Percentiles rank a stretch among this genome's conserved stretches.
These are phyloP conservation scores for Arthrobotrys sinensis DNA, from an alignment of 2,329 filamentous ascomycete species.

Conservation along the genomic window DNA sequence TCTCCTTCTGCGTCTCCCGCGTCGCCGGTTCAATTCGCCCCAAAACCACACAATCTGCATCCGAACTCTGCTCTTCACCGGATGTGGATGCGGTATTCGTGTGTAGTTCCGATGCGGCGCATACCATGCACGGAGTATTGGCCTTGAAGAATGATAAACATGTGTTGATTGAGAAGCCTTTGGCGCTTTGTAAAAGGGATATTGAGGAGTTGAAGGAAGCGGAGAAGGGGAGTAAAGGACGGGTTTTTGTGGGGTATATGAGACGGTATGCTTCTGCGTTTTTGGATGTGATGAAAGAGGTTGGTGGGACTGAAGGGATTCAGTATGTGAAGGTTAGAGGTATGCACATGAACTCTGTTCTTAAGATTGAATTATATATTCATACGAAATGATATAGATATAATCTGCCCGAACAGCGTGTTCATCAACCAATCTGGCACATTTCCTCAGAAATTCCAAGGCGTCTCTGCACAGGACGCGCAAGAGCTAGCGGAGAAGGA, in stretches of 20 bases:
- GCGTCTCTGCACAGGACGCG: constrained; percentile 66
- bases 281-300: constrained; percentile 72
- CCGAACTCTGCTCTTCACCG: constrained; percentile 69
- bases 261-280: constrained; percentile 75
- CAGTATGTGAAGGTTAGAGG: constrained; percentile 72
- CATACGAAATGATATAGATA: constrained; percentile 66
- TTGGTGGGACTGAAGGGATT: constrained; percentile 71
- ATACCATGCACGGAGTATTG: constrained; percentile 71
- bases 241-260: constrained; percentile 75
- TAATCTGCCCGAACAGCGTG: constrained; percentile 72
- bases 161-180: constrained; percentile 75
- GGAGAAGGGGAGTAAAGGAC: constrained; percentile 68
- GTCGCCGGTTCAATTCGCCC: constrained; percentile 35
- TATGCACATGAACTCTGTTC: constrained; percentile 1
- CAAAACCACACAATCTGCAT: constrained; percentile 66
- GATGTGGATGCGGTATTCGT: constrained; percentile 74
- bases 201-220: constrained; percentile 71
- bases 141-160: constrained; percentile 73
- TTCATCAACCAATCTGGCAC: constrained; percentile 72
- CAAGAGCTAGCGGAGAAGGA: constrained; percentile 61
- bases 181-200: constrained; percentile 71
- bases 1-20: constrained; percentile 67
- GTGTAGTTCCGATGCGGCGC: constrained; percentile 72
- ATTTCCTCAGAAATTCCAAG: constrained; percentile 69
- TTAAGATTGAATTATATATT: not conserved